Percentiles rank a stretch among this genome's conserved stretches.
These are phyloP conservation scores for Rubia balearica DNA, from an alignment of 305 asterid species.

Conservation along the genomic window DNA sequence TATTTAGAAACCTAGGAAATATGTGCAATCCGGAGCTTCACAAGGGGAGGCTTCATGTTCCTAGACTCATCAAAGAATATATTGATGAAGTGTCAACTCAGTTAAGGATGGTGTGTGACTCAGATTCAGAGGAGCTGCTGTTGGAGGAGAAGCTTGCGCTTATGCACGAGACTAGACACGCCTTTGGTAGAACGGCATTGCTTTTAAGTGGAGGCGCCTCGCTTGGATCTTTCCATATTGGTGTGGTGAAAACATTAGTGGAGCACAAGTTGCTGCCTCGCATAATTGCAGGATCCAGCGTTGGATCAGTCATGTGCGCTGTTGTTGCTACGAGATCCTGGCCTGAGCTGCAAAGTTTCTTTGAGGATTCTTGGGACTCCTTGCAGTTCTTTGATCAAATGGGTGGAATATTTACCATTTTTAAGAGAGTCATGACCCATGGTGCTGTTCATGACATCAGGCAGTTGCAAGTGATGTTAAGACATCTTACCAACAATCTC, in stretches of 20 bases:
- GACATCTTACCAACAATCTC: conserved; percentile 75
- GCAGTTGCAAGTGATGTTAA: conserved; percentile 63
- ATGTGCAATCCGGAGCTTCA: conserved; percentile 97
- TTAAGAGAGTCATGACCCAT: conserved; percentile 63
- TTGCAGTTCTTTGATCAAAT: conserved; percentile 72
- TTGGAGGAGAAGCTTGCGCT: conserved; percentile 88
- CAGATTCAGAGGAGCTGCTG: conserved; percentile 79
- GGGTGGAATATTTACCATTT: conserved; percentile 66
- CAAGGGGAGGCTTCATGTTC: conserved; percentile 78
- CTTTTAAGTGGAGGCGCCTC: conserved; percentile 95
- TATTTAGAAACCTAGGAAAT: conserved; percentile 79
- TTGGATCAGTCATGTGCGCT: conserved; percentile 84
- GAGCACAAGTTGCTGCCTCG: conserved; percentile 84
- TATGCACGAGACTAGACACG: conserved; percentile 92
- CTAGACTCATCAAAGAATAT: conserved; percentile 80
- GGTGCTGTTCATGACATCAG: conserved; percentile 92
- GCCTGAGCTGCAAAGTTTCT: conserved; percentile 92
- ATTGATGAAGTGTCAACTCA: conserved; percentile 86
- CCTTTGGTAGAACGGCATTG: conserved; percentile 90
- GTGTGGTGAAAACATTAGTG: conserved; percentile 78
- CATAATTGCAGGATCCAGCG: conserved; percentile 91
- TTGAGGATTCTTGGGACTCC: conserved; percentile 88
- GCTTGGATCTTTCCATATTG: conserved; percentile 83
- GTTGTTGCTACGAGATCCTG: conserved; percentile 84
- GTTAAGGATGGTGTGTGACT: conserved; percentile 78